Evolutionary conservation across 2,329 filamentous ascomycete genomes (phyloP), one percentile per base, ranked within the genome.

Genomic region (Arthrobotrys megalospora): DNA sequence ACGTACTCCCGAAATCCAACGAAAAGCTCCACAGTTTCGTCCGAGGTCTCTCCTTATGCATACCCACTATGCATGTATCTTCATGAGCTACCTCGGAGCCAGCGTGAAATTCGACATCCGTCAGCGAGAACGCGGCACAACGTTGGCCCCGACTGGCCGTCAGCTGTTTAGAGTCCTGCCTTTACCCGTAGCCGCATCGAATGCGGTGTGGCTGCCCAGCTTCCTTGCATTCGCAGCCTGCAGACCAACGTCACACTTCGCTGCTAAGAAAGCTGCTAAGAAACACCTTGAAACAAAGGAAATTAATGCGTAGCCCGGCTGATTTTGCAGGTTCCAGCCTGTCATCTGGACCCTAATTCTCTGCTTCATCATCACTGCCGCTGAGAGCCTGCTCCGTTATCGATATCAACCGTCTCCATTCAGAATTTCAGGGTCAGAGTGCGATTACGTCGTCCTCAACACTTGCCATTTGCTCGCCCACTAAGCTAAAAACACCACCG

Each of bases 211-310:
- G 50, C 28, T 21, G 50, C 52, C 52, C 52, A 38, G 52, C 52
- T 55, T 55, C 28, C 52, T 36, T 71, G 68, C 55, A 63, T 71
- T 52, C 21, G 16, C 28, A 28, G 47, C 34, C 70, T 75, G 70
- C 70, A 75, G 62, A 75, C 63, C 50, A 68, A 75, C 70, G 70
- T 75, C 70, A 75, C 63, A 47, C 47, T 52, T 73, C 38, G 65
- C 52, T 60, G 53, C 65, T 38, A 16, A 28, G 48, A 16, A 53
- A 14, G 32, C 19, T 48, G 48, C 55, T 34, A 67, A 48, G 28
- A 53, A 43, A 53, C 48, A 53, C 64, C 63, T 60, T 60, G 55
- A 60, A 60, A 60, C 55, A 28, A 10, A n/a, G 36, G 55, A 60
- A 60, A 60, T 60, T 60, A 64, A 34, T 10, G 16, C 34, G 60